Evolutionary conservation across 805 yeast species (phyloP).

Genomic region (Starmerella scarabaei): DNA sequence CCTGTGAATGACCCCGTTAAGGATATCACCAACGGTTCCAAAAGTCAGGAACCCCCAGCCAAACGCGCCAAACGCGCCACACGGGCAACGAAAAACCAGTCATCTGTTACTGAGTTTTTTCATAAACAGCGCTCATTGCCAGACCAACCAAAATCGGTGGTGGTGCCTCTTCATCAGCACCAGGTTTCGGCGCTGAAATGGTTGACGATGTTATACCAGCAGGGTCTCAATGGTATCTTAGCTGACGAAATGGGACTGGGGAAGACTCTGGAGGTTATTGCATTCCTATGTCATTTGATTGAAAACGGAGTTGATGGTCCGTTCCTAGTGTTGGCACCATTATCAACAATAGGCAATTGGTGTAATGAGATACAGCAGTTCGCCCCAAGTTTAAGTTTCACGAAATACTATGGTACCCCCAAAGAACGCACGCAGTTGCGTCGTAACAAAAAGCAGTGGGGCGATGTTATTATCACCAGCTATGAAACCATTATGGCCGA

Average conservation of each 20-base stretch:
- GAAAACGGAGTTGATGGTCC: conserved; percentile 75
- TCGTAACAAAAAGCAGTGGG: conserved; percentile 20
- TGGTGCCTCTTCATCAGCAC: conserved; percentile 61
- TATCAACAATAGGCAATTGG: conserved; percentile 87
- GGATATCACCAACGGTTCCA: conserved; percentile 20
- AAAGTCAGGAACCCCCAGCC: not conserved
- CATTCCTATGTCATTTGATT: conserved; percentile 58
- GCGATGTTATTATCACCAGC: conserved; percentile 58
- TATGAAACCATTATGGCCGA: conserved; percentile 73
- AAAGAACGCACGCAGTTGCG: conserved; percentile 40
- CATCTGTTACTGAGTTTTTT: conserved; percentile 3
- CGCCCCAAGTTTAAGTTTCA: conserved; percentile 55
- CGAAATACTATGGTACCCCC: conserved; percentile 50
- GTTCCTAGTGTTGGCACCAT: conserved; percentile 86
- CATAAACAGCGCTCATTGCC: conserved; percentile 18
- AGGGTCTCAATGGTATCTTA: conserved; percentile 85
- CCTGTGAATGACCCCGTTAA: conserved; percentile 5
- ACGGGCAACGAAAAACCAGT: not conserved
- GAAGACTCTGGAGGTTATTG: conserved; percentile 78
- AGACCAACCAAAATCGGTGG: conserved; percentile 43
- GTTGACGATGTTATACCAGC: conserved; percentile 77
- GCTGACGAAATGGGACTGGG: conserved; percentile 99
- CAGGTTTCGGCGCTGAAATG: conserved; percentile 87
- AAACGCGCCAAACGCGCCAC: not conserved
- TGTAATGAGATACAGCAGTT: conserved; percentile 52